Percentiles rank a stretch among this genome's conserved stretches.
Conservation (phyloP, 306 rosid genomes). For the Rubus parviflorus region DNA sequence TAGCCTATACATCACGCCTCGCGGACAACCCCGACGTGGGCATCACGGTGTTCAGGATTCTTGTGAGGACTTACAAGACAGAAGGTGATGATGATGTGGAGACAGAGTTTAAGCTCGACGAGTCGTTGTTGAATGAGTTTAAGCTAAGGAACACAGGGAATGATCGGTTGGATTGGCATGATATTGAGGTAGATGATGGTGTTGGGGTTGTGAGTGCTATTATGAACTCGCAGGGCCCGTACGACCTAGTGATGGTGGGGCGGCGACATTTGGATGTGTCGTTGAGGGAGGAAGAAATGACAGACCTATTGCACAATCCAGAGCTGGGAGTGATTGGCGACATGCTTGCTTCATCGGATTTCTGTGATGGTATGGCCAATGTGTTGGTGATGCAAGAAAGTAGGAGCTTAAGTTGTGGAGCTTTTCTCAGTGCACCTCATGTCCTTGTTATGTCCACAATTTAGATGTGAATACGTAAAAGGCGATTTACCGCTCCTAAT, state of each 20-base stretch:
- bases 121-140: slow-evolving; percentile 46
- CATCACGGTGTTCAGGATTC: slow-evolving; percentile 31
- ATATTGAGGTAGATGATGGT: slow-evolving; percentile 37
- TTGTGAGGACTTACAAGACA: neutral
- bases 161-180: slow-evolving; percentile 12
- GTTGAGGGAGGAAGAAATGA: slow-evolving; percentile 39
- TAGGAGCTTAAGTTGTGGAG: neutral
- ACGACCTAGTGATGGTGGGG: slow-evolving; percentile 53
- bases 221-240: neutral
- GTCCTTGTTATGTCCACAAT: too few relatives aligned
- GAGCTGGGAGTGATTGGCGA: slow-evolving; percentile 55
- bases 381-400: slow-evolving; percentile 42
- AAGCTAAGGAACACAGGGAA: slow-evolving; percentile 27
- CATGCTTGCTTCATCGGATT: slow-evolving; percentile 46
- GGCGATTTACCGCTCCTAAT: too few relatives aligned
- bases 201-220: slow-evolving; percentile 27
- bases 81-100: neutral
- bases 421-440: neutral
- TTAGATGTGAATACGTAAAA: too few relatives aligned
- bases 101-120: slow-evolving; percentile 24
- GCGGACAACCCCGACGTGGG: slow-evolving; percentile 5
- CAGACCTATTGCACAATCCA: slow-evolving; percentile 39
- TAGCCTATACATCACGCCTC: slow-evolving; percentile 51
- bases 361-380: slow-evolving; percentile 34
- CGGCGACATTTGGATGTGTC: slow-evolving; percentile 22